These are phyloP conservation scores for Setaria viridis DNA, from an alignment of 202 grass and related monocot genomes.

Conservation along the genomic window DNA sequence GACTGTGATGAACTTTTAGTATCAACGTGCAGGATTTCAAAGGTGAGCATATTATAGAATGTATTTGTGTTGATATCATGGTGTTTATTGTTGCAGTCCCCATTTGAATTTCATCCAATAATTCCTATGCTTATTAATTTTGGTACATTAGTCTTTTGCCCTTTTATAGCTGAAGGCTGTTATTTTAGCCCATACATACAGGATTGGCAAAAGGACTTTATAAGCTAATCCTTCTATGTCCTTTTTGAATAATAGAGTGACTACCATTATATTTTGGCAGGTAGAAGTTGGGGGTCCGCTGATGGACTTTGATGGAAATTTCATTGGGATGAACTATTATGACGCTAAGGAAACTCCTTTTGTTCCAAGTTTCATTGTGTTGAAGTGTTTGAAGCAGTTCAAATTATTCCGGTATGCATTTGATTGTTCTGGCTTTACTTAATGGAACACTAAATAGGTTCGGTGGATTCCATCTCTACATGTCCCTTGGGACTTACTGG, in stretches of 20 bases:
- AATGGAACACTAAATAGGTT: neutral
- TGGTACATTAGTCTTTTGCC: neutral
- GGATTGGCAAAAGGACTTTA: neutral
- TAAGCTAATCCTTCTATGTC: neutral
- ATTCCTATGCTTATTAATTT: neutral
- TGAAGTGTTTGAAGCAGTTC: constrained; percentile 36
- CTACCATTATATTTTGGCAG: constrained; percentile 5
- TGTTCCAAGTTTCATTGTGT: constrained; percentile 35
- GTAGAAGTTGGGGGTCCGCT: constrained; percentile 38
- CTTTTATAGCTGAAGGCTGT: neutral
- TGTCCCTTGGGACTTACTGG: neutral
- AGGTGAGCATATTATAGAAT: neutral
- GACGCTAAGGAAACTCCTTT: constrained; percentile 35
- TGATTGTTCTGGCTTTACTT: neutral
- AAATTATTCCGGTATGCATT: constrained; percentile 5
- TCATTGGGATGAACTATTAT: constrained; percentile 43
- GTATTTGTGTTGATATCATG: constrained; percentile 8
- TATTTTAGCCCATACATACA: neutral
- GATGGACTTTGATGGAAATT: constrained; percentile 38
- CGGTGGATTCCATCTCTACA: neutral
- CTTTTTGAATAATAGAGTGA: constrained; percentile 1
- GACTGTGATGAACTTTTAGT: constrained; percentile 1
- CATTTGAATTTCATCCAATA: constrained; percentile 12
- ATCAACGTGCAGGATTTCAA: constrained; percentile 16
- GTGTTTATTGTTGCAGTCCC: neutral